Percentiles rank a stretch among this genome's conserved stretches.
These are phyloP conservation scores for Lentinula guzmanii DNA, from an alignment of 768 basidiomycete species.

Conservation along the genomic window DNA sequence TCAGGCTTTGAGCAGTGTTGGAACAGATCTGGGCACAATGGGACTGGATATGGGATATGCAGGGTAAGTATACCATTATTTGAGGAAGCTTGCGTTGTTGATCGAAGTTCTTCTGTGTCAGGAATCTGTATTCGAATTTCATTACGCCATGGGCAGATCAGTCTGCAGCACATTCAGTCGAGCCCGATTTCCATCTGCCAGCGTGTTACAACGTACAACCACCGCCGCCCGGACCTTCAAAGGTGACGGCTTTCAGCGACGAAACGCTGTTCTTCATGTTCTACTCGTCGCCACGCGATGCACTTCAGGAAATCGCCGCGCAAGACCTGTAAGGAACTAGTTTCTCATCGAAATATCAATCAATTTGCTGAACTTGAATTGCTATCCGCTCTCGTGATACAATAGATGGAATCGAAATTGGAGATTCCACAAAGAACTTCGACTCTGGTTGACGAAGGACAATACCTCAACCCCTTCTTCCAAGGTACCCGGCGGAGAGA, in stretches of 20 bases:
- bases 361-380: background rate
- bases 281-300: slow-evolving; percentile 89
- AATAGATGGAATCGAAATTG: slow-evolving; percentile 88
- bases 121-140: slow-evolving; percentile 86
- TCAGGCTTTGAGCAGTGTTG: slow-evolving; percentile 75
- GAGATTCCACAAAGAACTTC: slow-evolving; percentile 92
- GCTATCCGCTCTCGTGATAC: slow-evolving; percentile 7
- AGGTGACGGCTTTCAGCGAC: slow-evolving; percentile 84
- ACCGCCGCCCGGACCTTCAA: slow-evolving; percentile 73
- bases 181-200: slow-evolving; percentile 90
- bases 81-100: background rate
- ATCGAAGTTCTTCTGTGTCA: slow-evolving; percentile 19
- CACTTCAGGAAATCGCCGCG: slow-evolving; percentile 89
- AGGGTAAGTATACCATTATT: slow-evolving; percentile 50
- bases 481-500: slow-evolving; percentile 77
- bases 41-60: slow-evolving; percentile 83
- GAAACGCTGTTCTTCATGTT: slow-evolving; percentile 99
- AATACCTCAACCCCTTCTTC: slow-evolving; percentile 68
- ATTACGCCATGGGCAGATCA: slow-evolving; percentile 97
- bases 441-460: slow-evolving; percentile 84
- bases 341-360: slow-evolving; percentile 17
- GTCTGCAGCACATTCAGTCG: slow-evolving; percentile 75
- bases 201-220: slow-evolving; percentile 91
- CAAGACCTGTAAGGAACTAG: slow-evolving; percentile 74
- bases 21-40: slow-evolving; percentile 88